Evolutionary conservation across 495 filamentous ascomycete species (phyloP), one percentile per base, ranked within the genome.

Genomic region (Neurospora hispaniola): DNA sequence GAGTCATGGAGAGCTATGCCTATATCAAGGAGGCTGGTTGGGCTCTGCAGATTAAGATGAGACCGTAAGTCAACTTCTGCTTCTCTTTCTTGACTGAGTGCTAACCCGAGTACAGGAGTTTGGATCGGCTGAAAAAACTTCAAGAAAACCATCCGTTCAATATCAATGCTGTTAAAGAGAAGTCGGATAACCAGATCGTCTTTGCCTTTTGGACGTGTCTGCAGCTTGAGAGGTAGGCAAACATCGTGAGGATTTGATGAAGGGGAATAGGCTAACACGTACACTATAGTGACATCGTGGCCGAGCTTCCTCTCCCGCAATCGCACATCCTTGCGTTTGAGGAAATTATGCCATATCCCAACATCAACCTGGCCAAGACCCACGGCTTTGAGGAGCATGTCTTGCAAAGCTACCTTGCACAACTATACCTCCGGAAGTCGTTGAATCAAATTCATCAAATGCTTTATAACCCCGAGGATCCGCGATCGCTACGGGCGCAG

Each of bases 121-220:
- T 85, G 43, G 83, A 83, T 69, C 83, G 83, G 42, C 78, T 84
- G 59, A 81, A 78, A 39, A 82, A 76, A 71, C 73, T 82, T 70
- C 78, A 83, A 44, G 76, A 81, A 27, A 71, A 69, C 18, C 43
- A 70, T 31, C 76, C 74, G 9, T 44, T 69, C 27, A 44, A 70
- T 14, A 39, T 78, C 20, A 68, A 80, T 59, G 62, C 78, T 74
- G 71, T 84, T 77, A 75, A 78, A 54, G 71, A 84, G 69, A 79
- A 78, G 69, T 69, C 75, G 48, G 86, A 88, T 75, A 88, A 88
- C 71, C 84, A 91, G 48, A 84, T 92, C 69, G 84, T 91, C 42
- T 90, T 96, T 75, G 93, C 93, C 8, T 97, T 93, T 76, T 99
- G 95, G 95, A 96, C 94, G 10, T 96, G 93, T 78, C 83, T 97